Evolutionary conservation across 371 early-diverging fungal genomes (phyloP).

Genomic region (Mortierella sp.): DNA sequence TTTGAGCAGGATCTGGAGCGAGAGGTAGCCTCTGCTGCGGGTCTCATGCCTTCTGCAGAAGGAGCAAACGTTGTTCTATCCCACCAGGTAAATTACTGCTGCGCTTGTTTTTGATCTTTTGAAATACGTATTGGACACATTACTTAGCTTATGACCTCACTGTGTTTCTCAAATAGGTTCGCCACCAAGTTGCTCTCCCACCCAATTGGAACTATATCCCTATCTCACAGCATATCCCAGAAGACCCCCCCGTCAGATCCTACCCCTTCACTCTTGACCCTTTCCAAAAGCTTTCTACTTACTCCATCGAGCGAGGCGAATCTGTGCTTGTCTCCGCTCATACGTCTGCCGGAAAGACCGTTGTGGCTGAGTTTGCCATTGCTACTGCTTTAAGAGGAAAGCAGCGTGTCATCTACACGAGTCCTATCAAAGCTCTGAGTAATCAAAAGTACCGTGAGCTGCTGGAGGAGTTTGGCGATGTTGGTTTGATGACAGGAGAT

Average conservation of each 20-base stretch:
- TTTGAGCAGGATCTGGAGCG: conserved; percentile 84
- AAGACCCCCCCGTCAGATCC: conserved; percentile 85
- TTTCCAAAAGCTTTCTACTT: conserved; percentile 96
- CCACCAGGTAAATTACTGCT: conserved; percentile 59
- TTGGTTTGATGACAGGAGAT: conserved; percentile 99
- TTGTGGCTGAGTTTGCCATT: conserved; percentile 99
- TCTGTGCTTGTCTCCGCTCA: conserved; percentile 99
- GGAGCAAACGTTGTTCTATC: conserved; percentile 68
- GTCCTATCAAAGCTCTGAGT: conserved; percentile 99
- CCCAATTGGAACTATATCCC: conserved; percentile 89
- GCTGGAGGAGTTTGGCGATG: conserved; percentile 98
- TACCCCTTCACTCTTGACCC: conserved; percentile 98
- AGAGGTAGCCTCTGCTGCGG: conserved; percentile 76
- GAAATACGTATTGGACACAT: neutral
- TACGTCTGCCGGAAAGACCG: conserved; percentile 99
- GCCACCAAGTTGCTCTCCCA: conserved; percentile 97
- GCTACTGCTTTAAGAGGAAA: conserved; percentile 93
- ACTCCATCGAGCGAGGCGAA: conserved; percentile 95
- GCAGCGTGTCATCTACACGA: conserved; percentile 99
- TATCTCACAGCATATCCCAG: conserved; percentile 86
- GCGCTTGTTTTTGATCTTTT: neutral
- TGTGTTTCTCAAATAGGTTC: conserved; percentile 64
- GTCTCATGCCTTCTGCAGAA: conserved; percentile 70
- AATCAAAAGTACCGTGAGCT: conserved; percentile 99
- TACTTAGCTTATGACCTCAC: neutral